Conservation (phyloP, 495 filamentous ascomycete species). For the Tetracladium setigerum region DNA sequence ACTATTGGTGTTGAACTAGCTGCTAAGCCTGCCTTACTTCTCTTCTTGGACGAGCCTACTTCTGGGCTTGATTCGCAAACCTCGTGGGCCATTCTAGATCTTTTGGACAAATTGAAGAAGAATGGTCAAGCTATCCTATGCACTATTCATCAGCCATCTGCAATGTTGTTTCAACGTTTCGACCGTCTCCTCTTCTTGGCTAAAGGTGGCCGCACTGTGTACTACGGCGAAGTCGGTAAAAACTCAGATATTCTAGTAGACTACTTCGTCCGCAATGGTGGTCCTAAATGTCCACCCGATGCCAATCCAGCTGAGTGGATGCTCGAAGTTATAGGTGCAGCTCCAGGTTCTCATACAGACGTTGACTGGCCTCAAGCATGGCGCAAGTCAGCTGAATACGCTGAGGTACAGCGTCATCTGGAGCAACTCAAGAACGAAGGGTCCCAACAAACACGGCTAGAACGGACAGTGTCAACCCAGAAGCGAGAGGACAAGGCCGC, state of each 20-base stretch:
- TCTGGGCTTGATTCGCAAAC: conserved; percentile 48
- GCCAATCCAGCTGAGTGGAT: conserved; percentile 95
- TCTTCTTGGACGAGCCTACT: conserved; percentile 82
- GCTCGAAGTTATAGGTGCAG: conserved; percentile 84
- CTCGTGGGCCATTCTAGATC: conserved; percentile 70
- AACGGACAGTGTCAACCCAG: too few species aligned
- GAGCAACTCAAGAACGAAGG: conserved; percentile 37
- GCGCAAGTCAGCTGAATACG: conserved; percentile 68
- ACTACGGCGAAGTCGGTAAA: conserved; percentile 70
- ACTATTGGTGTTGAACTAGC: conserved; percentile 90
- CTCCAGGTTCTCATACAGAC: conserved; percentile 67
- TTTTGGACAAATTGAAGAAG: conserved; percentile 73
- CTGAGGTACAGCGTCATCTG: conserved; percentile 60
- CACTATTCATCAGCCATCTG: conserved; percentile 90
- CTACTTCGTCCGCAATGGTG: conserved; percentile 72
- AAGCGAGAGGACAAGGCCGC: conserved; percentile 4
- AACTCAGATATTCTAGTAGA: conserved; percentile 51
- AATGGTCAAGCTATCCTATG: conserved; percentile 82
- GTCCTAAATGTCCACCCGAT: conserved; percentile 57
- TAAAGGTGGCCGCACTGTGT: conserved; percentile 64
- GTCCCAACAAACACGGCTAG: not conserved
- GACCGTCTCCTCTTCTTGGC: conserved; percentile 74
- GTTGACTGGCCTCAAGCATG: conserved; percentile 81
- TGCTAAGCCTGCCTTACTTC: conserved; percentile 77
- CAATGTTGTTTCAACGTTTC: conserved; percentile 85